Conservation (phyloP, 2,329 filamentous ascomycete genomes). For the Passalora sequoiae region DNA sequence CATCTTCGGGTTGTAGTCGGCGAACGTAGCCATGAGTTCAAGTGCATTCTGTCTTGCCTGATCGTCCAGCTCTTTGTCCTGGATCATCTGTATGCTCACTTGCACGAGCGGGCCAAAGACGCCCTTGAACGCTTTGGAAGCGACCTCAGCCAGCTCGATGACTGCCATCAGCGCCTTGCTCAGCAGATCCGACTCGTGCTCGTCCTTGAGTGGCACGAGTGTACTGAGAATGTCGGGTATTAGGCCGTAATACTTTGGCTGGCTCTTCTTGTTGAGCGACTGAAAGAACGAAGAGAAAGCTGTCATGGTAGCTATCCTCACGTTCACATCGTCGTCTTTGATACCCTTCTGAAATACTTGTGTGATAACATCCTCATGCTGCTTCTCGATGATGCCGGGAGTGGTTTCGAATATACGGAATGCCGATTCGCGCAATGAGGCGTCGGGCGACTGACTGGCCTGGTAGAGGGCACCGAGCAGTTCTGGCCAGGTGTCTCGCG, state of each 20-base stretch:
- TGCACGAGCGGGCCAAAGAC: conserved; percentile 90
- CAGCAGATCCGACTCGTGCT: conserved; percentile 82
- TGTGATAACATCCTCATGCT: conserved; percentile 87
- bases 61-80: conserved; percentile 90
- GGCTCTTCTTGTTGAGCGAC: conserved; percentile 79
- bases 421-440: conserved; percentile 81
- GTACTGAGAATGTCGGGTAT: conserved; percentile 92
- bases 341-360: conserved; percentile 88
- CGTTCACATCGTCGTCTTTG: conserved; percentile 78
- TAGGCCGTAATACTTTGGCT: conserved; percentile 79
- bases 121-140: conserved; percentile 93
- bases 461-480: conserved; percentile 81
- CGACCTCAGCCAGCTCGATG: conserved; percentile 90
- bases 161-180: conserved; percentile 84
- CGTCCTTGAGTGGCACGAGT: conserved; percentile 86
- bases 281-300: conserved; percentile 96
- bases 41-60: conserved; percentile 89
- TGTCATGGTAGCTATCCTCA: conserved; percentile 90
- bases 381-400: conserved; percentile 89
- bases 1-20: conserved; percentile 88
- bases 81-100: conserved; percentile 88
- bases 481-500: conserved; percentile 71
- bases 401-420: conserved; percentile 95
- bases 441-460: conserved; percentile 78
- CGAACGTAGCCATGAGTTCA: conserved; percentile 96